Evolutionary conservation across 805 yeast species (phyloP).

Genomic region (Ogataea methanolica): DNA sequence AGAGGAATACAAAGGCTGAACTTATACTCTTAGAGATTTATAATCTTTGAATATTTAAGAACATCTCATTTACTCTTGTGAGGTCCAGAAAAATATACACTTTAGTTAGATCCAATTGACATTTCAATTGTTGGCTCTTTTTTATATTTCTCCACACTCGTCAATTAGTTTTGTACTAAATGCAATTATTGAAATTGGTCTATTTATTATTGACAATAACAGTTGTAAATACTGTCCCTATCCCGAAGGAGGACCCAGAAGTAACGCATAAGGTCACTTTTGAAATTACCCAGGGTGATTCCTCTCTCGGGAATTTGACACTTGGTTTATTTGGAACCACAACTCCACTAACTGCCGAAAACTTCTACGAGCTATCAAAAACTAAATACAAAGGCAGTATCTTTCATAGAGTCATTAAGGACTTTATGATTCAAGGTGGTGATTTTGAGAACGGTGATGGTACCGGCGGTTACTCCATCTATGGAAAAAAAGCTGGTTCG

Average conservation of each 20-base stretch:
- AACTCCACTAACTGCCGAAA: slow-evolving; percentile 59
- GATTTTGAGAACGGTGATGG: slow-evolving; percentile 66
- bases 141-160: background rate
- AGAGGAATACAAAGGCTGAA: no score
- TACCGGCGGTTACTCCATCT: slow-evolving; percentile 75
- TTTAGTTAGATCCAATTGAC: background rate
- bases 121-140: background rate
- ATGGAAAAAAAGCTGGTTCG: slow-evolving; percentile 47
- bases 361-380: slow-evolving; percentile 49
- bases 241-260: slow-evolving; percentile 37
- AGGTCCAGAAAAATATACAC: no score
- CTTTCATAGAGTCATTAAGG: slow-evolving; percentile 71
- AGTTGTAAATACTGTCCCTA: slow-evolving; percentile 3
- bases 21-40: no score
- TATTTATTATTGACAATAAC: slow-evolving; percentile 1
- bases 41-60: no score
- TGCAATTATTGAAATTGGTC: background rate
- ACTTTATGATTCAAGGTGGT: slow-evolving; percentile 86
- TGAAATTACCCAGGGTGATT: slow-evolving; percentile 31
- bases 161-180: background rate
- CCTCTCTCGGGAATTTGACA: slow-evolving; percentile 39
- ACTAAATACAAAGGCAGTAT: slow-evolving; percentile 49
- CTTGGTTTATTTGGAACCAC: slow-evolving; percentile 63
- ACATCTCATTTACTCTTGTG: no score
- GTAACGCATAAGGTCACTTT: slow-evolving; percentile 44